These are phyloP conservation scores for Euphrasia confusa DNA, from an alignment of 257 asterid genomes.

Conservation along the genomic window DNA sequence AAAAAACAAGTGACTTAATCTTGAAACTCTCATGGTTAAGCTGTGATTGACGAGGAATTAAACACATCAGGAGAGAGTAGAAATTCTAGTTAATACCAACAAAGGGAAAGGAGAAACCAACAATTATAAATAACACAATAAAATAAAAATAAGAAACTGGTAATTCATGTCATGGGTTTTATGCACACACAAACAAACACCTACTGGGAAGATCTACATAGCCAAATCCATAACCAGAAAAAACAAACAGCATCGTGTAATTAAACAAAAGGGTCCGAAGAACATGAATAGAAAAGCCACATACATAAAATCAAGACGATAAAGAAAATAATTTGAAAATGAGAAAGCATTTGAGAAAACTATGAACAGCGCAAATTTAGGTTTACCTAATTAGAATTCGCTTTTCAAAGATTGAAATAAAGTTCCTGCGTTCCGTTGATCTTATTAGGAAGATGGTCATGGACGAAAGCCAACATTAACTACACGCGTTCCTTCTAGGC, in stretches of 20 bases:
- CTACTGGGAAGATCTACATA: background rate
- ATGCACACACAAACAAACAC: background rate
- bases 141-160: background rate
- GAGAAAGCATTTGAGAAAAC: background rate
- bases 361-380: background rate
- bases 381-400: slow-evolving; percentile 21
- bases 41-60: background rate
- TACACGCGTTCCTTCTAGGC: slow-evolving; percentile 33
- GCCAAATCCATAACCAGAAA: slow-evolving; percentile 13
- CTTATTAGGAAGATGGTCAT: background rate
- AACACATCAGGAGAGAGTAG: background rate
- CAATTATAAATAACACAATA: background rate
- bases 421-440: background rate
- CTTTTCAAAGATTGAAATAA: slow-evolving; percentile 9
- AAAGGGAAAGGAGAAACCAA: background rate
- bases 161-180: background rate
- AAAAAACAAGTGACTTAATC: background rate
- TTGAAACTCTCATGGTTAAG: background rate
- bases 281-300: background rate
- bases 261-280: background rate
- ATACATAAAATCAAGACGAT: background rate
- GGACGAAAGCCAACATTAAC: background rate
- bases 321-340: background rate
- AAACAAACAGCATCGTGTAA: background rate
- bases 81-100: background rate